Percentiles rank a stretch among this genome's conserved stretches.
These are phyloP conservation scores for Daedaleopsis nitida DNA, from an alignment of 768 basidiomycete genomes.

Conservation along the genomic window DNA sequence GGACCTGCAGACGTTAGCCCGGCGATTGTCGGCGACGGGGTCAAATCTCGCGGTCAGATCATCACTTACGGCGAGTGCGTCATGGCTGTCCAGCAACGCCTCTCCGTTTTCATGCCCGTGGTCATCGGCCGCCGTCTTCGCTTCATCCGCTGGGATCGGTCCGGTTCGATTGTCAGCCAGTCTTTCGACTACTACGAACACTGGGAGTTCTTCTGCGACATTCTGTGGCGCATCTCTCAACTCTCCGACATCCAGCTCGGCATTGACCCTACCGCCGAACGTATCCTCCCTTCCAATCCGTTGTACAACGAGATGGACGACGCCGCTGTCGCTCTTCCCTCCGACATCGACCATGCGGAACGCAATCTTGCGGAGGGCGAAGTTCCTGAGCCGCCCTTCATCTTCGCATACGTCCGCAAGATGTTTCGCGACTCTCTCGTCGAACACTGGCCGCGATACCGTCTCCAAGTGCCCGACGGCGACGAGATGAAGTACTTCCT, in stretches of 20 bases:
- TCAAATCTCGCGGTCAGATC: neutral
- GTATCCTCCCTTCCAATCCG: neutral
- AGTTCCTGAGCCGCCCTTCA: too few relatives aligned
- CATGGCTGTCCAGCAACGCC: slow-evolving; percentile 7
- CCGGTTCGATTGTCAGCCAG: slow-evolving; percentile 2
- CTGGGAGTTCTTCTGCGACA: too few relatives aligned
- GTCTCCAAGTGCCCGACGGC: slow-evolving; percentile 2
- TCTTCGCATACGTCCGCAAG: too few relatives aligned
- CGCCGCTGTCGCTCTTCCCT: neutral
- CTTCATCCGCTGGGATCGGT: slow-evolving; percentile 12
- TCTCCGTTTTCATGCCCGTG: slow-evolving; percentile 7
- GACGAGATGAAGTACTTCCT: slow-evolving; percentile 1
- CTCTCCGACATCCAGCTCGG: slow-evolving; percentile 2
- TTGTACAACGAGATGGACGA: neutral
- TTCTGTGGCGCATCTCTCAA: slow-evolving; percentile 8
- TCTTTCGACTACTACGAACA: slow-evolving; percentile 10
- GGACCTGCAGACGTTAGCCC: neutral
- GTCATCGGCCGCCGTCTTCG: slow-evolving; percentile 5
- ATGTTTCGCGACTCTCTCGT: neutral
- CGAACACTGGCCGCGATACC: slow-evolving; percentile 4
- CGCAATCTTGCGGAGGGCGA: too few relatives aligned
- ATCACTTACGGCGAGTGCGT: slow-evolving; percentile 7
- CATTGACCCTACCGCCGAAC: slow-evolving; percentile 1
- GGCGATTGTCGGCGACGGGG: neutral
- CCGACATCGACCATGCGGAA: too few relatives aligned